A percentile compares a stretch with the other conserved stretches of the same genome.
Conservation (phyloP, 2,329 filamentous ascomycete genomes). For the Phaeosphaeriaceae sp. region DNA sequence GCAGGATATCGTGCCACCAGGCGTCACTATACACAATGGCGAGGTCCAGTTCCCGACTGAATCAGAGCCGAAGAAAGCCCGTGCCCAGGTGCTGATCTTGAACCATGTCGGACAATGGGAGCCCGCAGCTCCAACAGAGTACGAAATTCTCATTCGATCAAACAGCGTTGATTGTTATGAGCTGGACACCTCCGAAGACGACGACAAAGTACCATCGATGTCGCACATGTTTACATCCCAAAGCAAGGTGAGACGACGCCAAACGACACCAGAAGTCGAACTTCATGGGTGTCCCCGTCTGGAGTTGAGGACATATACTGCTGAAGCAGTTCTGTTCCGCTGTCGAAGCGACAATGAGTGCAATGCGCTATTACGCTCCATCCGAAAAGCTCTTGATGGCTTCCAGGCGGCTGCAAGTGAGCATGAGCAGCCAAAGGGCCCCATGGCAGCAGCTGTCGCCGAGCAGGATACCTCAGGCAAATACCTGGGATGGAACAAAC, state of each 20-base stretch:
- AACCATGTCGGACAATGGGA: constrained; percentile 22
- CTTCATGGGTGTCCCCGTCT: constrained; percentile 7
- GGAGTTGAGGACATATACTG: neutral
- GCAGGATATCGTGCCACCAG: constrained; percentile 5
- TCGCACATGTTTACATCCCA: neutral
- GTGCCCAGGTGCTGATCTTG: constrained; percentile 19
- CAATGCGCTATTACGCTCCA: constrained; percentile 7
- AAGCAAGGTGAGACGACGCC: constrained; percentile 7
- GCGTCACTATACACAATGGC: constrained; percentile 12
- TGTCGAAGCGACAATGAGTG: constrained; percentile 6
- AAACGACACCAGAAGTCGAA: constrained; percentile 8
- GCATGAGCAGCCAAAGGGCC: neutral
- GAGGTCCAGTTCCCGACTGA: constrained; percentile 13
- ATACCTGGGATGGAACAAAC: constrained; percentile 3
- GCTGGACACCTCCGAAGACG: constrained; percentile 14
- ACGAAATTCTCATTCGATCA: constrained; percentile 20
- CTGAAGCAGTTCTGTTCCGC: constrained; percentile 11
- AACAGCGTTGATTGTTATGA: constrained; percentile 25
- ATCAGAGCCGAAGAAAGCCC: constrained; percentile 21
- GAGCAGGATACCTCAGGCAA: neutral
- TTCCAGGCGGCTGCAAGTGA: neutral
- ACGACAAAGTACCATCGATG: neutral
- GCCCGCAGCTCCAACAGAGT: constrained; percentile 18
- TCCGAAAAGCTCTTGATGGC: constrained; percentile 7
- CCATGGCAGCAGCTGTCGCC: neutral